A percentile compares a stretch with the other conserved stretches of the same genome.
Evolutionary conservation across 2,329 filamentous ascomycete species (phyloP).

Genomic region (Raffaelea arxii): DNA sequence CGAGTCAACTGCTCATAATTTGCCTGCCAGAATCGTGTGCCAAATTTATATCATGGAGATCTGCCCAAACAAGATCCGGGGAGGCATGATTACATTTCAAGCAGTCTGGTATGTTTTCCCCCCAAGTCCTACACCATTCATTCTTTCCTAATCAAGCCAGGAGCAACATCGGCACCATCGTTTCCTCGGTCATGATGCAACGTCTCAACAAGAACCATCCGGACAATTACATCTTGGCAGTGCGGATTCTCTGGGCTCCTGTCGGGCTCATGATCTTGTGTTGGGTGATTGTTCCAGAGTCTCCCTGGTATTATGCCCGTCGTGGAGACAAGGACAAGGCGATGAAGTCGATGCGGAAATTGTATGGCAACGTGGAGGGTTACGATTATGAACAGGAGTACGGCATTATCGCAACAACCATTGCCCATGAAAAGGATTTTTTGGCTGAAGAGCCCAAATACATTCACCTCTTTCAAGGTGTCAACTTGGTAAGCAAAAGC

Average conservation of each 20-base stretch:
- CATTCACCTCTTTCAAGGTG: conserved; percentile 5
- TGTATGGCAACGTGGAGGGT: conserved; percentile 5
- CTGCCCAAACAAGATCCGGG: conserved; percentile 9
- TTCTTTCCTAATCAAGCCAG: background rate
- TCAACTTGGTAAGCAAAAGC: background rate
- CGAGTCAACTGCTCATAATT: background rate
- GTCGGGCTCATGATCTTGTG: conserved; percentile 6
- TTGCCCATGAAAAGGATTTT: conserved; percentile 4
- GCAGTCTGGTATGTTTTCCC: conserved; percentile 1
- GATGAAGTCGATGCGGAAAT: conserved; percentile 1
- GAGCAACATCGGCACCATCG: conserved; percentile 8
- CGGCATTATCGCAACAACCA: conserved; percentile 6
- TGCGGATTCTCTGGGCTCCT: conserved; percentile 7
- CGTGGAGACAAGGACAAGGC: conserved; percentile 6
- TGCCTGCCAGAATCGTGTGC: conserved; percentile 2
- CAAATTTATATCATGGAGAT: conserved; percentile 10
- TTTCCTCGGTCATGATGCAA: conserved; percentile 7
- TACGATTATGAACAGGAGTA: conserved; percentile 7
- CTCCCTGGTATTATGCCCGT: conserved; percentile 10
- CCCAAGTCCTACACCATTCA: background rate
- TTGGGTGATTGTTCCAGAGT: conserved; percentile 8
- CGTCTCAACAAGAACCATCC: conserved; percentile 9
- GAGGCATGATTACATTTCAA: conserved; percentile 9
- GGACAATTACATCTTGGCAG: conserved; percentile 8
- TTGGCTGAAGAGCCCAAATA: conserved; percentile 1